Base-by-base conservation (phyloP, 805 yeast species). In the Cyberlindnera suaveolens region DNA sequence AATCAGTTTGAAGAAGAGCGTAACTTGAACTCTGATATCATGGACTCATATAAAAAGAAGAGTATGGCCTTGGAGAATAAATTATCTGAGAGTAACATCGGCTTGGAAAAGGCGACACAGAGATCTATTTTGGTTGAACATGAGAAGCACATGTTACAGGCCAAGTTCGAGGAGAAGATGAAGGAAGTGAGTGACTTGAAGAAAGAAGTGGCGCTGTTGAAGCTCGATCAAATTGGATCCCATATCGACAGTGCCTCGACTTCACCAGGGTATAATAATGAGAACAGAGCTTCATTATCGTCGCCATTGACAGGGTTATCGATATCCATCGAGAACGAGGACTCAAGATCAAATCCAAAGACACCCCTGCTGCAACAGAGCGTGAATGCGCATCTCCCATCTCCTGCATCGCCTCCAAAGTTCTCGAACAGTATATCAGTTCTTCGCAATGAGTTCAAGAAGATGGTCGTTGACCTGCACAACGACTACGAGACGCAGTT, bases 1-100 rank as follows among this genome's bases (percentile, higher is more conserved):
- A 77, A 78, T 54, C 85, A 82, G 52, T 84, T 74, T 53, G 85
- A 81, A 49, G 76, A 78, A 46, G 85, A 84, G 42, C 70, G 84
- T 43, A 72, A 72, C 14, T 75, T 74, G 46, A 77, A 80, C 43
- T 60, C 68, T 40, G 72, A 72, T 45, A 65, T 75, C 3, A 71
- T 81, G 39, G 79, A 74, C 50, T 74, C 74, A 36, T 65, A 78
- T 49, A 68, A 80, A 18, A 65, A 70, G 45, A 79, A 78, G 45
- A 72, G 72, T 42, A 59, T 62, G 26, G 66, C 64, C 15, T 64
- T 80, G 36, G 83, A 80, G 53, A 77, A 73, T 43, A 74, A 77
- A 45, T 53, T 78, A 3, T 54, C 65, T n/a, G 64, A 64, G 18
- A 60, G 65, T 19, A 67, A 66, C 46, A 57, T 62, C 1, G 60